phyloP scores from a whole-genome alignment of 345 rosid genomes.

The Sonneratia alba region DNA sequence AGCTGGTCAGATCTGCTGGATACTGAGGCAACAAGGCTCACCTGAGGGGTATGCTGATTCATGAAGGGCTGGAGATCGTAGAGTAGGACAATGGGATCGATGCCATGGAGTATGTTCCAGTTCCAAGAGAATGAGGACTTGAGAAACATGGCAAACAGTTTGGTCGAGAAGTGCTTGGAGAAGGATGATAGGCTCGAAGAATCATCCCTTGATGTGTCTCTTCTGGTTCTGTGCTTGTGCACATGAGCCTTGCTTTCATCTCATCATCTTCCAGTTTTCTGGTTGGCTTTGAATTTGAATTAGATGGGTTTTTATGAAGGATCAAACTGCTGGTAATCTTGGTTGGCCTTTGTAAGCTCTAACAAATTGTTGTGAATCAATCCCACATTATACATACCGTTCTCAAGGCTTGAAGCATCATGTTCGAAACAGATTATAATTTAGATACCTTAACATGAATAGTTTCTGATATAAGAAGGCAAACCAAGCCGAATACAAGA shows the following conservation, averaged over 20 bases:
- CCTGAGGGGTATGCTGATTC: conserved; percentile 86
- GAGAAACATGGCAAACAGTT: conserved; percentile 82
- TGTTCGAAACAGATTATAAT: too few species aligned
- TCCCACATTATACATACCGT: too few species aligned
- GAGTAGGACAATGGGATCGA: conserved; percentile 88
- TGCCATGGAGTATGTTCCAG: conserved; percentile 86
- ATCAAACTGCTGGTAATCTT: too few species aligned
- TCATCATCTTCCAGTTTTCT: too few species aligned
- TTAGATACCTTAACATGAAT: not conserved
- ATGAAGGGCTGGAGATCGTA: conserved; percentile 78
- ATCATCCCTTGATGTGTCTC: conserved; percentile 9
- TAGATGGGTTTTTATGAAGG: too few species aligned
- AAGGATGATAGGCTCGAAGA: conserved; percentile 71
- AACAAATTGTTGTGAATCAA: too few species aligned
- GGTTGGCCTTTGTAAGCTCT: too few species aligned
- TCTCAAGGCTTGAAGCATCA: too few species aligned
- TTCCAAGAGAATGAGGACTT: conserved; percentile 90
- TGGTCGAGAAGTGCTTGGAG: conserved; percentile 78
- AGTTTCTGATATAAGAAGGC: not conserved
- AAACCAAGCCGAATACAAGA: not conserved
- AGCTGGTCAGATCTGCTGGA: conserved; percentile 76
- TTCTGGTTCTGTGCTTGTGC: too few species aligned
- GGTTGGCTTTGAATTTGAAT: too few species aligned
- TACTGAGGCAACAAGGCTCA: conserved; percentile 70
- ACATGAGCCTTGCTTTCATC: too few species aligned